These are phyloP conservation scores for Reutealis trisperma DNA, from an alignment of 345 rosid species.

Conservation along the genomic window DNA sequence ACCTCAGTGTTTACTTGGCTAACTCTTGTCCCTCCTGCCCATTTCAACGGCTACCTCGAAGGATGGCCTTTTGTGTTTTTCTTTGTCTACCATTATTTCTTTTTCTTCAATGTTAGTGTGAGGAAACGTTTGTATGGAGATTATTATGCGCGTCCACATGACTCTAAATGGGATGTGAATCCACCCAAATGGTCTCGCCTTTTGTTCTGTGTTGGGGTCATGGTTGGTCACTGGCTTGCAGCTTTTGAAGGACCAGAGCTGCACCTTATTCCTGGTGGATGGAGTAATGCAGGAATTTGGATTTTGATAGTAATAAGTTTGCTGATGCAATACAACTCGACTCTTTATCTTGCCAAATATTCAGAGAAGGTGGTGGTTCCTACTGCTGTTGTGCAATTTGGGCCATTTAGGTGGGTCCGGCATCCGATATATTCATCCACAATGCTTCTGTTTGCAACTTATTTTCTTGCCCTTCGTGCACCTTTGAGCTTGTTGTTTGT, in stretches of 20 bases:
- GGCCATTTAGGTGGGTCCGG: conserved; percentile 85
- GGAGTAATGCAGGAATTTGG: conserved; percentile 76
- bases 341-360: conserved; percentile 84
- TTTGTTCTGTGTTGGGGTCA: conserved; percentile 60
- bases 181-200: conserved; percentile 53
- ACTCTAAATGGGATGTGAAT: conserved; percentile 81
- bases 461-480: conserved; percentile 68
- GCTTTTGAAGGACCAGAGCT: conserved; percentile 91
- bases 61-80: conserved; percentile 92
- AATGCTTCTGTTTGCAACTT: conserved; percentile 61
- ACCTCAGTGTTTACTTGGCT: conserved; percentile 77
- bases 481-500: conserved; percentile 71
- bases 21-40: conserved; percentile 82
- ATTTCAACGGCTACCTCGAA: conserved; percentile 79
- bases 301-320: conserved; percentile 54
- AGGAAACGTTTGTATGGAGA: conserved; percentile 81
- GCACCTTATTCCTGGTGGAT: conserved; percentile 69
- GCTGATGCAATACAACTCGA: conserved; percentile 74
- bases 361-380: conserved; percentile 84
- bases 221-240: conserved; percentile 80
- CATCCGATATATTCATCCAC: conserved; percentile 83
- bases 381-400: conserved; percentile 76
- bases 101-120: conserved; percentile 78
- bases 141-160: conserved; percentile 58
- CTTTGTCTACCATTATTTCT: conserved; percentile 85